A percentile compares a stretch with the other conserved stretches of the same genome.
Conservation (phyloP, 768 basidiomycete species). For the Mycena albidolilacea region DNA sequence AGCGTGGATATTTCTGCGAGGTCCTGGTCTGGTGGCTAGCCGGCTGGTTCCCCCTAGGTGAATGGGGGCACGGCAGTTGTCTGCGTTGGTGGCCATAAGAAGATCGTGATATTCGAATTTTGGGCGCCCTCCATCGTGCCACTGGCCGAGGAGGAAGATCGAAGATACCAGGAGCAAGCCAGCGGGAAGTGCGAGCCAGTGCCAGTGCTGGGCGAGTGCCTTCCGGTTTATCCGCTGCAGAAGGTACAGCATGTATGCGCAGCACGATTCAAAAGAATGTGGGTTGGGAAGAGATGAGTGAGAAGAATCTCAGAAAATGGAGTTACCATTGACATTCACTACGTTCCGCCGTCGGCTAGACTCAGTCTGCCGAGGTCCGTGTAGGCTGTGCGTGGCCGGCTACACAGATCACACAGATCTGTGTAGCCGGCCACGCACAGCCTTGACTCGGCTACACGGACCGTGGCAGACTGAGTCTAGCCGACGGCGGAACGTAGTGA, state of each 20-base stretch:
- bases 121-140: neutral
- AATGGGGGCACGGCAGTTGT: neutral
- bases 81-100: slow-evolving; percentile 7
- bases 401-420: too few relatives aligned
- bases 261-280: neutral
- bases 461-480: too few relatives aligned
- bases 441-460: too few relatives aligned
- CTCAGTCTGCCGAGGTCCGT: too few relatives aligned
- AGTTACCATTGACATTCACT: too few relatives aligned
- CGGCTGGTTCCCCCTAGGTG: slow-evolving; percentile 2
- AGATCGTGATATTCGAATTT: slow-evolving; percentile 16
- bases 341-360: too few relatives aligned
- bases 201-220: neutral
- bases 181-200: slow-evolving; percentile 25
- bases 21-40: neutral
- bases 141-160: slow-evolving; percentile 2
- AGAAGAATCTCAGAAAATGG: too few relatives aligned
- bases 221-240: slow-evolving; percentile 25
- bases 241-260: neutral
- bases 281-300: neutral
- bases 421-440: too few relatives aligned
- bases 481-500: too few relatives aligned
- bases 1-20: neutral
- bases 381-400: too few relatives aligned
- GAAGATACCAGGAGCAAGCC: slow-evolving; percentile 21